Conservation (phyloP, 176 grass and related monocot species). For the Carex scoparia region DNA sequence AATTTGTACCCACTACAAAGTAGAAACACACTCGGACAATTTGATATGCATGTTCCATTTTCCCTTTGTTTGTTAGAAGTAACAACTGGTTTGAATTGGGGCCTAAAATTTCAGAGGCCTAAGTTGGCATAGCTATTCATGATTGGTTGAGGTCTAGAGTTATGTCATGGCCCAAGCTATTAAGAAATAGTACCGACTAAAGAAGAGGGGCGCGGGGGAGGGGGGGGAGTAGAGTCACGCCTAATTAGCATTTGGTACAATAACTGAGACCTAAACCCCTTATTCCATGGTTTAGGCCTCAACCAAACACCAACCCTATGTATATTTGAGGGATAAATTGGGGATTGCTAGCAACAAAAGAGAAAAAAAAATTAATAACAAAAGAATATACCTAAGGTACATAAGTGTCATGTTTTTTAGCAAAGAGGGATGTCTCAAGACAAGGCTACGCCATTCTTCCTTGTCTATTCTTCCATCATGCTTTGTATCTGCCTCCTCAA, state of each 20-base stretch:
- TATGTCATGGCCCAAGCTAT: no score
- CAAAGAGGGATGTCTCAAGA: constrained; percentile 25
- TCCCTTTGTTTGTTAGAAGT: background rate
- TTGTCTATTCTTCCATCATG: constrained; percentile 34
- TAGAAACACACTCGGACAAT: background rate
- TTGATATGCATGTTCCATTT: background rate
- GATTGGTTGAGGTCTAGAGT: no score
- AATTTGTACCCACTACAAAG: background rate
- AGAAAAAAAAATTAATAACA: background rate
- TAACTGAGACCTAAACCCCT: no score
- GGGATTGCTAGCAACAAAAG: background rate
- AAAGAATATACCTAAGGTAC: constrained; percentile 22
- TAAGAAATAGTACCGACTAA: no score
- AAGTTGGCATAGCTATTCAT: no score
- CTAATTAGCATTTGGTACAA: no score
- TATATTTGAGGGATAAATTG: background rate
- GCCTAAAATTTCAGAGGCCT: no score
- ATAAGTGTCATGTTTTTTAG: constrained; percentile 28
- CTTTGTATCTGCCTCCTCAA: constrained; percentile 30
- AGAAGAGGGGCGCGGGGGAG: no score
- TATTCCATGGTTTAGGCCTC: no score
- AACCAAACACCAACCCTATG: no score
- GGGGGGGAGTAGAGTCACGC: no score
- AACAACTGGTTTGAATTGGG: background rate
- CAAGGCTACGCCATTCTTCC: constrained; percentile 27